phyloP scores from a whole-genome alignment of 73 alveolate species.

The Tetrahymena thermophila region DNA sequence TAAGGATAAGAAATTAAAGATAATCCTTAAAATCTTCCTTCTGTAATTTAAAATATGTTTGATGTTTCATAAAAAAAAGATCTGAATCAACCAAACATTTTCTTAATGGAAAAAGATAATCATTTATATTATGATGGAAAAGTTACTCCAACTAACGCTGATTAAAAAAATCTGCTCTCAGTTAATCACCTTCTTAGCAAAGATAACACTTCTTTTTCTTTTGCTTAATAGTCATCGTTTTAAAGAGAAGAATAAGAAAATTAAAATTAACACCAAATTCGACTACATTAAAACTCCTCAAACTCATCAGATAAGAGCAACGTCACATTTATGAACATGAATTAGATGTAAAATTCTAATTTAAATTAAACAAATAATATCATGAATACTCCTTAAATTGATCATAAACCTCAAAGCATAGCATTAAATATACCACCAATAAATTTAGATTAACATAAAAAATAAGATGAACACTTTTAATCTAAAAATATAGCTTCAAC shows the following conservation, averaged over 20 bases:
- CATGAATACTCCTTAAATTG: not conserved
- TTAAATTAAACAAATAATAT: too few relatives aligned
- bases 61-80: not conserved
- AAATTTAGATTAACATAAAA: not conserved
- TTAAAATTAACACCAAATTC: not conserved
- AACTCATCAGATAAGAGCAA: not conserved
- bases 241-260: not conserved
- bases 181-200: not conserved
- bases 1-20: not conserved
- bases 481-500: not conserved
- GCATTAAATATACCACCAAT: not conserved
- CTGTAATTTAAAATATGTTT: not conserved
- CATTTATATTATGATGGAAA: not conserved
- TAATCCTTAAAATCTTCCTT: not conserved
- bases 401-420: not conserved
- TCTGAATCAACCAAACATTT: not conserved
- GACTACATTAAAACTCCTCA: not conserved
- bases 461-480: not conserved
- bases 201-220: not conserved
- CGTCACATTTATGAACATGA: not conserved
- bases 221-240: not conserved
- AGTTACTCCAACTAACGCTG: not conserved
- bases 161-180: not conserved
- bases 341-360: not conserved
- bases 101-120: not conserved